Percentiles rank a stretch among this genome's conserved stretches.
These are phyloP conservation scores for Colletotrichum tamarilloi DNA, from an alignment of 2,329 filamentous ascomycete species.

Conservation along the genomic window DNA sequence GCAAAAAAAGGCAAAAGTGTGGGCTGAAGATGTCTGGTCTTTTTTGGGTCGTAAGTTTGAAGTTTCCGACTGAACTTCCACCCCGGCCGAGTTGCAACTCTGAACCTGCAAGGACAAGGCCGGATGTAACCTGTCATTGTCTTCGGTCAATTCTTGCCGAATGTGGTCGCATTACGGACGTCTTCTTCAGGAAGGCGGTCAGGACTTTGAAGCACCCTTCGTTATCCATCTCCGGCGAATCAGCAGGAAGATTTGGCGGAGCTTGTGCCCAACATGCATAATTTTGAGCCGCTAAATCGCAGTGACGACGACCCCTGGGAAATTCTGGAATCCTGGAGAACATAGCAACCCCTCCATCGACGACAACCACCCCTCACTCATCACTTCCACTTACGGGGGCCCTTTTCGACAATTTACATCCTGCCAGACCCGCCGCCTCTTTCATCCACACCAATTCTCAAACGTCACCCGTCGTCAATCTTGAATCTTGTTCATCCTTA, in stretches of 20 bases:
- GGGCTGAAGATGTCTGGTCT: constrained; percentile 1
- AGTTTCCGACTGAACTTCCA: constrained; percentile 27
- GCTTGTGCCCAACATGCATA: constrained; percentile 28
- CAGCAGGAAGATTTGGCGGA: not conserved
- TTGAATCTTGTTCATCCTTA: not conserved
- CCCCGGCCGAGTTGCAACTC: constrained; percentile 9
- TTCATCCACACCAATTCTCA: constrained; percentile 5
- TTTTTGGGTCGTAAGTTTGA: constrained; percentile 8
- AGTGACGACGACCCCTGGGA: constrained; percentile 28
- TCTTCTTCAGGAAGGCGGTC: constrained; percentile 20
- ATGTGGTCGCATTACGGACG: not conserved
- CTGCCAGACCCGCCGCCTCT: constrained; percentile 8
- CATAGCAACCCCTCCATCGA: constrained; percentile 35
- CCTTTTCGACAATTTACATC: constrained; percentile 24
- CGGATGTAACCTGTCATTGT: not conserved
- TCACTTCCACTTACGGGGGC: constrained; percentile 7
- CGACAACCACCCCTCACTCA: constrained; percentile 28
- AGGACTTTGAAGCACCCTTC: not conserved
- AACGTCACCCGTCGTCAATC: constrained; percentile 21
- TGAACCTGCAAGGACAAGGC: constrained; percentile 11
- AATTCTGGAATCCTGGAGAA: constrained; percentile 40
- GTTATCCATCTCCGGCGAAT: not conserved
- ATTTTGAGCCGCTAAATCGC: constrained; percentile 31
- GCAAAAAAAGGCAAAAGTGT: constrained; percentile 23
- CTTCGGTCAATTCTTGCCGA: not conserved